Evolutionary conservation across 116 monocot species (phyloP).

Genomic region (Phalaenopsis hybrid): DNA sequence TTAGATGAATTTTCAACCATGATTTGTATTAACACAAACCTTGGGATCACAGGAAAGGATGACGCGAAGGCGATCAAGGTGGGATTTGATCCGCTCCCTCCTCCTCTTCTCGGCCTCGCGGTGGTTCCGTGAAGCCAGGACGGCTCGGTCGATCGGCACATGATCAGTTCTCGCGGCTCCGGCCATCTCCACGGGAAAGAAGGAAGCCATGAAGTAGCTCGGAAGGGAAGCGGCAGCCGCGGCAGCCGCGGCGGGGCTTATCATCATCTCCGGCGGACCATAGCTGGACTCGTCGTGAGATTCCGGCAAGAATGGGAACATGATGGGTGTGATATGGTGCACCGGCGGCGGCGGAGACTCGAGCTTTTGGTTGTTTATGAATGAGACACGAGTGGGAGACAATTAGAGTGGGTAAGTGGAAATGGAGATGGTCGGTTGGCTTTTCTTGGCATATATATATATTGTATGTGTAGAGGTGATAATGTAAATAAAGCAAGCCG

Average conservation of each 20-base stretch:
- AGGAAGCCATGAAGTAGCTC: slow-evolving; percentile 37
- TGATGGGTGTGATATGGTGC: background rate
- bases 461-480: no score
- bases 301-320: slow-evolving; percentile 3
- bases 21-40: slow-evolving; percentile 20
- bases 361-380: background rate
- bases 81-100: slow-evolving; percentile 86
- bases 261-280: background rate
- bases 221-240: slow-evolving; percentile 6
- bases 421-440: slow-evolving; percentile 2
- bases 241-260: background rate
- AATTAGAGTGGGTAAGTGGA: slow-evolving; percentile 8
- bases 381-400: slow-evolving; percentile 1
- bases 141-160: slow-evolving; percentile 38
- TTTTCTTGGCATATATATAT: background rate
- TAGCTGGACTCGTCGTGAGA: background rate
- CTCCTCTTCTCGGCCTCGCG: slow-evolving; percentile 82
- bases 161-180: background rate
- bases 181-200: slow-evolving; percentile 19
- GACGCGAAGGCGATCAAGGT: slow-evolving; percentile 55
- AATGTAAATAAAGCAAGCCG: background rate
- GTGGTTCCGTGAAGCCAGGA: slow-evolving; percentile 69
- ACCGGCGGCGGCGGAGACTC: background rate
- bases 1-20: background rate
- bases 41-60: slow-evolving; percentile 69